Percentiles rank a stretch among this genome's conserved stretches.
Conservation (phyloP, 768 basidiomycete genomes). For the Leccinum disarticulatum region DNA sequence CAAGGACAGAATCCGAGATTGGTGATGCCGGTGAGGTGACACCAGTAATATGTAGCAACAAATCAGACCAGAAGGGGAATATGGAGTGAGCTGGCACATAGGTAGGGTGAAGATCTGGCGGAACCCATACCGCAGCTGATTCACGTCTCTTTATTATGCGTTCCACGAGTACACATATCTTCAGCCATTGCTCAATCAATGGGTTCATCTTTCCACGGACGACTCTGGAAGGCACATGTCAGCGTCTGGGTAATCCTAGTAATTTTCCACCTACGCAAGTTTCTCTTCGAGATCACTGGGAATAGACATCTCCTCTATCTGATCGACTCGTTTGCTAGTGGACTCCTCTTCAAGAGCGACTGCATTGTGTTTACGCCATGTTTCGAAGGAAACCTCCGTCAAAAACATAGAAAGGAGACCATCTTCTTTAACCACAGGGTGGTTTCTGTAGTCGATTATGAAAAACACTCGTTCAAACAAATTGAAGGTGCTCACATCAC, state of each 20-base stretch:
- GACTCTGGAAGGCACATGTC: constrained; percentile 43
- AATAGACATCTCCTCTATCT: constrained; percentile 87
- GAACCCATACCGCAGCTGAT: constrained; percentile 83
- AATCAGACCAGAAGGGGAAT: constrained; percentile 49
- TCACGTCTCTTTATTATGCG: constrained; percentile 87
- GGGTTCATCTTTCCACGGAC: constrained; percentile 74
- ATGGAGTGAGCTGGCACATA: constrained; percentile 71
- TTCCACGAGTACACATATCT: constrained; percentile 83
- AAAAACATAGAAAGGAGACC: constrained; percentile 80
- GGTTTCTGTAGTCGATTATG: constrained; percentile 58
- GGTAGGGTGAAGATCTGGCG: constrained; percentile 59
- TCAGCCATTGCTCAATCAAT: constrained; percentile 90
- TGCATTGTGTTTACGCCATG: constrained; percentile 78
- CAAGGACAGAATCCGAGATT: constrained; percentile 14
- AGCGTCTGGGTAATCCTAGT: background rate
- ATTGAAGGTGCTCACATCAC: constrained; percentile 54
- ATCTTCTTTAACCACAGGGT: constrained; percentile 89
- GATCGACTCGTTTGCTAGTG: constrained; percentile 70
- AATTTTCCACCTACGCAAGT: constrained; percentile 53
- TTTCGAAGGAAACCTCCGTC: constrained; percentile 79
- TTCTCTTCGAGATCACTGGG: constrained; percentile 93
- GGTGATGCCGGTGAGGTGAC: constrained; percentile 24
- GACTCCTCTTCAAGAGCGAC: constrained; percentile 90
- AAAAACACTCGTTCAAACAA: background rate
- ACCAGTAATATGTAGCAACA: constrained; percentile 34